Evolutionary conservation across 2,329 filamentous ascomycete species (phyloP), one percentile per base, ranked within the genome.

Genomic region (Pseudogymnoascus sp.): DNA sequence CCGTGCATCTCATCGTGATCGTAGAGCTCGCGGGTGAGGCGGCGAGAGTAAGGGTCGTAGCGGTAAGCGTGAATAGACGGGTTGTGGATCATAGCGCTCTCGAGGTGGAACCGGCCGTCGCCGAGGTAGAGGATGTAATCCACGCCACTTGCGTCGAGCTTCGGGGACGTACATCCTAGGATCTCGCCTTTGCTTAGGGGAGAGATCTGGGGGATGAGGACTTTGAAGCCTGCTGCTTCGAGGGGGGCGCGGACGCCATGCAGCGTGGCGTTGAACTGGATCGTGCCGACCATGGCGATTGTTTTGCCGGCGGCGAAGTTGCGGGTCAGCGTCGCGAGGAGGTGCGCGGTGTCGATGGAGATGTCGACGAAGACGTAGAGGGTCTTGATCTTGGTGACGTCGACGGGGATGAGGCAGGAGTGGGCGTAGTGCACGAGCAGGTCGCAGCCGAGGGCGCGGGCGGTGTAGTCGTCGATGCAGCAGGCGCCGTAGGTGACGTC

Each of bases 81-180:
- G 76, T 99, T 99, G 73, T 97, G 94, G 67, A 99, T 99, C 93
- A 99, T 99, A 71, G 95, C 93, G 71, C 91, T 95, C 76, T 99
- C 94, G 44, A 99, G 88, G 74, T 99, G 94, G 79, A 97, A 97
- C 63, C 92, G 85, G 10, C 92, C 92, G 71, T 97, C 92, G 55
- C 92, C 92, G 12, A 97, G 84, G 73, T 97, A 97, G 1, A 97
- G 79, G 51, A 97, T 88, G 66, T 91, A 76, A 71, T 96, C 90
- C 21, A 92, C 84, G 42, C 75, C 77, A 55, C 83, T 82, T 12
- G 79, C 70, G n/a, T 62, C 73, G 2, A 93, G 79, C 21, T 83
- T 82, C 0, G 94, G 94, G 0, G 92, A 96, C 6, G 94, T 99
- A 74, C 94, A 99, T n/a, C 94, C 94, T 1, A 99, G 80, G 60